phyloP scores from a whole-genome alignment of 2,329 filamentous ascomycete genomes.

The Colletotrichum abscissum region DNA sequence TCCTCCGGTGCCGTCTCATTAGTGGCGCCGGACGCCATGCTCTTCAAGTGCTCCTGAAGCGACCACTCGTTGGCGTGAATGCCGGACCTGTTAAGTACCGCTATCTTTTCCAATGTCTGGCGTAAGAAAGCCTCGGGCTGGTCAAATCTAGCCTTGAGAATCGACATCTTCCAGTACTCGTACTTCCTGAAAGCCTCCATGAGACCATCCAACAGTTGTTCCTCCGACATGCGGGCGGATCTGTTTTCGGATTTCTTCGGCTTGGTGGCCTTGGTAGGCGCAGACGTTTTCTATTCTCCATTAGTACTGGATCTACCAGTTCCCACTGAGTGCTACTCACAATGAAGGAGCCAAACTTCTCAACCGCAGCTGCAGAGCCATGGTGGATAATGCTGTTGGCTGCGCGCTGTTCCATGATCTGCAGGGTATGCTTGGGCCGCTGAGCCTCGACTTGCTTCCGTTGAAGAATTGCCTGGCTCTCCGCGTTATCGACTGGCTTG shows the following conservation, averaged over 20 bases:
- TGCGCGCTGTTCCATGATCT: slow-evolving; percentile 61
- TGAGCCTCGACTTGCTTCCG: slow-evolving; percentile 59
- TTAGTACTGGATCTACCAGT: slow-evolving; percentile 8
- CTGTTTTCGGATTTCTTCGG: slow-evolving; percentile 80
- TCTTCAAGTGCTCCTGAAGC: slow-evolving; percentile 70
- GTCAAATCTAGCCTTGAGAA: slow-evolving; percentile 59
- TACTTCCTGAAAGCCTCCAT: slow-evolving; percentile 86
- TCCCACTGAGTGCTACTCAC: slow-evolving; percentile 55
- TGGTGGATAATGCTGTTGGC: slow-evolving; percentile 68
- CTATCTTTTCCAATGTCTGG: slow-evolving; percentile 84
- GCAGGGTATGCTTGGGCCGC: slow-evolving; percentile 59
- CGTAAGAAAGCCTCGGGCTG: slow-evolving; percentile 96
- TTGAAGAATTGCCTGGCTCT: slow-evolving; percentile 47
- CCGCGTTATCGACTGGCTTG: slow-evolving; percentile 47
- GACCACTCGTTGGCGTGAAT: slow-evolving; percentile 89
- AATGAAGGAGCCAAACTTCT: slow-evolving; percentile 64
- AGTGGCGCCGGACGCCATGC: slow-evolving; percentile 30
- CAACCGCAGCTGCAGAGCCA: slow-evolving; percentile 63
- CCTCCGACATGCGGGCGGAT: slow-evolving; percentile 88
- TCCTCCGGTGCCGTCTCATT: slow-evolving; percentile 58
- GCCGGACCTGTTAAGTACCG: slow-evolving; percentile 83
- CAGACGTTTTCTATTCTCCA: slow-evolving; percentile 59
- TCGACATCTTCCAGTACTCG: slow-evolving; percentile 76
- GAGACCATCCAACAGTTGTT: slow-evolving; percentile 87
- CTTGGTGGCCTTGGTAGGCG: slow-evolving; percentile 58